Base-by-base conservation (phyloP, 495 filamentous ascomycete genomes). In the Penicillium canescens region DNA sequence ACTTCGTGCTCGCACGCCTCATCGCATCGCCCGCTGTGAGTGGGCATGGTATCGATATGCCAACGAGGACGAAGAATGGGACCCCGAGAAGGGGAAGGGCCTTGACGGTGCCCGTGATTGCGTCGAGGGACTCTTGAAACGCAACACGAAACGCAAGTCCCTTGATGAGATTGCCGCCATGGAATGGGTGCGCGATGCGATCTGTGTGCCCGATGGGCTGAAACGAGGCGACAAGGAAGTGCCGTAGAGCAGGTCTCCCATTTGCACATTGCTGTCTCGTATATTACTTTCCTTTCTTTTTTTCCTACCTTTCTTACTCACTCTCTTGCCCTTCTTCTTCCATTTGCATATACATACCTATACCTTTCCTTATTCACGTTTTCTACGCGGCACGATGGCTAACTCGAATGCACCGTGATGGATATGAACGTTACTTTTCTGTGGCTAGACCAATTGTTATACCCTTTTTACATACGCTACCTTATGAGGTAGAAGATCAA, bases 1-100 rank as follows among this genome's bases (percentile, higher is more conserved):
- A 58, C 83, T 89, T 71, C 80, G 88, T 43, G 85, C 82, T 57
- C 81, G 89, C 8, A 92, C 91, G 0, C 89, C 86, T 28, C 95
- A 98, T 66, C 85, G 91, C n/a, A 97, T 98, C 50, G 94, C 95
- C 5, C 78, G 94, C 11, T 87, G 88, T 41, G 94, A 98, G 58
- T 98, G 94, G 94, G 80, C 86, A 18, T 98, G 94, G 94, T 85
- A 87, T 46, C 85, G 86, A 47, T 95, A 87, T 59, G 89, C 85
- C 8, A 84, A 87, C 50, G 80, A 82, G 24, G 87, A 91, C 33
- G 90, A 86, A 21, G 88, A 89, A 44, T 87, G 83, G 82, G 82
- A 83, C 54, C 60, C 68, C 4, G 73, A 73, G 18, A 81, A 86
- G 54, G 84, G 82, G 5, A 72, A 68, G 35, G 86, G 79, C 16